Base-by-base conservation (phyloP, 371 early-diverging fungal species). In the Zancudomyces culisetae region DNA sequence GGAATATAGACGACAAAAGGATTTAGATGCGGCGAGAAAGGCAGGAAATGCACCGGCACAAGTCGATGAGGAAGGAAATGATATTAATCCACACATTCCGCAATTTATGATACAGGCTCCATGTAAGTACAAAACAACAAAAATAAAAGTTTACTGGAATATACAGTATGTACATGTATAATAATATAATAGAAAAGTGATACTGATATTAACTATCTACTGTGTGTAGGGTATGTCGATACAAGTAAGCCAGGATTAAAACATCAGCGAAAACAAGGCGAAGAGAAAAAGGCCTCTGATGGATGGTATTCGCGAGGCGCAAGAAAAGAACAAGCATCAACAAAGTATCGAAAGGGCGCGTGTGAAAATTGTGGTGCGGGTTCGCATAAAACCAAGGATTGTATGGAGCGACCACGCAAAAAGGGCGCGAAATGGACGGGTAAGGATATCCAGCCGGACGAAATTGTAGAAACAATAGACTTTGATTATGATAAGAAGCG, bases 31-130 rank as follows among this genome's bases (percentile, higher is more conserved):
- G 0, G 90, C 90, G 27, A 76, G 90, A 55, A 88, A 86, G 60
- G 86, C 86, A 0, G 90, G 90, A 57, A 88, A 85, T 43, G 88
- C 85, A 4, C 85, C 88, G 30, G 81, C 90, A n/a, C 88, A 83
- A 54, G 63, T 81, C 6, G 90, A 89, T 68, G 87, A 84, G 42
- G 85, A 87, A 49, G 97, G 95, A 42, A 79, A 80, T 35, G 88
- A 87, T 60, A 93, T 97, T 76, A 96, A 97, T 67, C 98, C 98
- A n/a, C 93, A 97, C 59, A 96, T 96, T 42, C 98, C 98, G 1
- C 83, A 90, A 54, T 96, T 87, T 64, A 94, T 94, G 71, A 75
- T 90, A 12, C 76, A 89, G 29, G 92, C 93, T 43, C 97, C 97
- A 57, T 96, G 87, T 49, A 49, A 49, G 45, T 24, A 6, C 6